Percentiles rank a stretch among this genome's conserved stretches.
phyloP scores from a whole-genome alignment of 2,329 filamentous ascomycete genomes.

The Verticillium longisporum region DNA sequence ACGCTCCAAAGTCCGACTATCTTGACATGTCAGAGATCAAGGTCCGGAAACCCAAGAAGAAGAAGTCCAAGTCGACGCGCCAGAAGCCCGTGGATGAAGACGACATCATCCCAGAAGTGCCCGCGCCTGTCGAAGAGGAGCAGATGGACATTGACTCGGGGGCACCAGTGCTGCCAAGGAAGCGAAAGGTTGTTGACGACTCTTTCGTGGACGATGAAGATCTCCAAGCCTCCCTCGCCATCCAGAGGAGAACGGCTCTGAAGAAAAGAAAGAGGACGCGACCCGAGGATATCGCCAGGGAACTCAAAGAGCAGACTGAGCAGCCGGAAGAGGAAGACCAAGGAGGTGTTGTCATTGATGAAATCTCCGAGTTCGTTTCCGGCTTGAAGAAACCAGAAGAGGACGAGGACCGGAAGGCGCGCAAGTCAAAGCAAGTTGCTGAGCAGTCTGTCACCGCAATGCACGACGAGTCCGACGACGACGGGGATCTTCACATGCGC shows the following conservation, averaged over 20 bases:
- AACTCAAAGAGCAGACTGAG: conserved; percentile 61
- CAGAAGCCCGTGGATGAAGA: conserved; percentile 60
- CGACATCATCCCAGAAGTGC: conserved; percentile 43
- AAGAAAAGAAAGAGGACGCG: conserved; percentile 87
- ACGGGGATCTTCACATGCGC: conserved; percentile 26
- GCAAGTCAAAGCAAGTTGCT: conserved; percentile 30
- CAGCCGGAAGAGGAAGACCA: conserved; percentile 36
- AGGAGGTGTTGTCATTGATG: conserved; percentile 80
- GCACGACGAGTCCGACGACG: conserved; percentile 31
- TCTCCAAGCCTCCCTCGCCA: conserved; percentile 75
- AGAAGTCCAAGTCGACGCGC: conserved; percentile 71
- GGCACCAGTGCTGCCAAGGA: conserved; percentile 43
- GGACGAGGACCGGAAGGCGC: conserved; percentile 47
- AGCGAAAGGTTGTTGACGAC: conserved; percentile 52
- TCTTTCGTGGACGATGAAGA: conserved; percentile 88
- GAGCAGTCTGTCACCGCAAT: conserved; percentile 35
- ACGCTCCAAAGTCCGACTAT: conserved; percentile 76
- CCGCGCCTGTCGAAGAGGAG: conserved; percentile 30
- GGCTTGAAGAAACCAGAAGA: conserved; percentile 66
- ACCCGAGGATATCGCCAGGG: conserved; percentile 79
- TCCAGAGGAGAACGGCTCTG: conserved; percentile 74
- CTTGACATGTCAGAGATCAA: conserved; percentile 81
- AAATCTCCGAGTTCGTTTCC: conserved; percentile 90
- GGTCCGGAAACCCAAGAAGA: conserved; percentile 92
- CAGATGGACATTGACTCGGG: conserved; percentile 72